Evolutionary conservation across 495 filamentous ascomycete genomes (phyloP).

Genomic region (Penicillium taxi): DNA sequence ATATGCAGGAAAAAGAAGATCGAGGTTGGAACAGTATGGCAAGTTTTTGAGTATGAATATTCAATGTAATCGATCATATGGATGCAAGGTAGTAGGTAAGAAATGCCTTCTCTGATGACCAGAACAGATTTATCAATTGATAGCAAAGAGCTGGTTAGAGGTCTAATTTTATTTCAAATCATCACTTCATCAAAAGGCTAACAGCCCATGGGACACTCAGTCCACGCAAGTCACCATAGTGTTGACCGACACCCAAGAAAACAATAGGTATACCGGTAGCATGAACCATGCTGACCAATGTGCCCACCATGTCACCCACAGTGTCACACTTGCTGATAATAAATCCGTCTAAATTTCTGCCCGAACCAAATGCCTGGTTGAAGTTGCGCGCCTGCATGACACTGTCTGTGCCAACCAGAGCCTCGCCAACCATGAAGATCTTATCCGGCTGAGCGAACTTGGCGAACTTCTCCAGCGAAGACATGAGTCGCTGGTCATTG

Average conservation of each 20-base stretch:
- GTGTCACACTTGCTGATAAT: conserved; percentile 99
- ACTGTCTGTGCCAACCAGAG: conserved; percentile 86
- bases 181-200: conserved; percentile 61
- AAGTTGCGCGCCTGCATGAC: conserved; percentile 95
- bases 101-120: too few species aligned
- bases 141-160: too few species aligned
- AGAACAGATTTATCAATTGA: too few species aligned
- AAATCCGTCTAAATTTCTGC: conserved; percentile 79
- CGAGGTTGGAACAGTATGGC: too few species aligned
- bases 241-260: conserved; percentile 91
- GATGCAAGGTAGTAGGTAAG: too few species aligned
- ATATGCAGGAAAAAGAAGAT: too few species aligned
- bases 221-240: conserved; percentile 91
- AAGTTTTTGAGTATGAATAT: too few species aligned
- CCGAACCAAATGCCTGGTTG: conserved; percentile 81
- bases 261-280: conserved; percentile 92
- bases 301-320: conserved; percentile 97
- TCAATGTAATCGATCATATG: too few species aligned
- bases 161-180: too few species aligned
- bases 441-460: conserved; percentile 94
- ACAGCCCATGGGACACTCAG: conserved; percentile 90
- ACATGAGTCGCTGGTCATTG: conserved; percentile 94
- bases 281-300: conserved; percentile 93
- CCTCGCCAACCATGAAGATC: conserved; percentile 98
- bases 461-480: conserved; percentile 89